Percentiles rank a stretch among this genome's conserved stretches.
Evolutionary conservation across 2,329 filamentous ascomycete genomes (phyloP).

Genomic region (Diaporthe sp.): DNA sequence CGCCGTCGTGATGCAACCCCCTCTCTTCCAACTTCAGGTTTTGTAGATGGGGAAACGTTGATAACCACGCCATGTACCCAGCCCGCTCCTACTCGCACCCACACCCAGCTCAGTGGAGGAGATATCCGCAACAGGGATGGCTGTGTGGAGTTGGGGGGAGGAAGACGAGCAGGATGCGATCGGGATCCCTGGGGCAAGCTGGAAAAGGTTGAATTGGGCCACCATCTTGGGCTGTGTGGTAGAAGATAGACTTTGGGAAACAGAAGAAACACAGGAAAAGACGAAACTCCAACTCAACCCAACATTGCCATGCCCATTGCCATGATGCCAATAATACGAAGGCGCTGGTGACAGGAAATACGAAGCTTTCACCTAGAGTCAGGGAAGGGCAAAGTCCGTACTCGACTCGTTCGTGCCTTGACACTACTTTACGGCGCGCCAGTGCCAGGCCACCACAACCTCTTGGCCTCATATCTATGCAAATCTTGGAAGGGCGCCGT

Average conservation of each 20-base stretch:
- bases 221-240: background rate
- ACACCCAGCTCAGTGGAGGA: background rate
- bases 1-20: constrained; percentile 18
- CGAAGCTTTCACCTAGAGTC: background rate
- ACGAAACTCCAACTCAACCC: background rate
- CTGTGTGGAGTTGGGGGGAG: background rate
- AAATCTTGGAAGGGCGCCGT: background rate
- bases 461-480: constrained; percentile 5
- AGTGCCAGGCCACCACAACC: constrained; percentile 1
- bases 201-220: background rate
- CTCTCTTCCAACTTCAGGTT: constrained; percentile 1
- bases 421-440: background rate
- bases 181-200: background rate
- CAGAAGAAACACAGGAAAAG: background rate
- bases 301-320: background rate
- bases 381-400: background rate
- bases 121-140: background rate
- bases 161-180: constrained; percentile 7
- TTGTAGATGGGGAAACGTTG: background rate
- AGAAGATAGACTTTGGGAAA: background rate
- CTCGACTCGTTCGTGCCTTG: constrained; percentile 7
- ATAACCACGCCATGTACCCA: background rate
- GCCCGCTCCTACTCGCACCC: background rate
- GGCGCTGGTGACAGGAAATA: background rate
- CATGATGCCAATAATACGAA: background rate